Evolutionary conservation across 805 yeast genomes (phyloP), one percentile per base, ranked within the genome.

Genomic region (Metschnikowia matae): DNA sequence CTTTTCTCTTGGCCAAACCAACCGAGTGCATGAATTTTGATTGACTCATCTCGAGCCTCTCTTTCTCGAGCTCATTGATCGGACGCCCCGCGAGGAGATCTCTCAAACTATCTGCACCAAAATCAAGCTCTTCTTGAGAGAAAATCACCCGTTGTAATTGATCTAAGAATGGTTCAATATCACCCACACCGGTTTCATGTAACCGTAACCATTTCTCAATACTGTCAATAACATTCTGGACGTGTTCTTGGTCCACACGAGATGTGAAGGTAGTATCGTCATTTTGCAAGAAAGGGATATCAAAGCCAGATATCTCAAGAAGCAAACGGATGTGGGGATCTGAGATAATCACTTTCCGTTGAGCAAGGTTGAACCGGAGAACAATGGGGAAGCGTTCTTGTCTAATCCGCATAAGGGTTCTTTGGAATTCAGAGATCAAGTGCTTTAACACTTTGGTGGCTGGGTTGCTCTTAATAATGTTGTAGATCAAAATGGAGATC

Each of bases 321-420:
- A 83, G 61, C 31, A 80, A 65, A 33, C 88, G 63, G 15, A 80
- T 50, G 46, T 77, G 68, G 2, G 82, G 75, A 48, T 83, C 80
- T 17, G 70, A 71, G 20, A 78, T 69, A 5, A 80, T 55, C 10
- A 65, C 51, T n/a, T 74, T 56, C 15, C 65, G 56, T 21, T 49
- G 49, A 6, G 49, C 49, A 13, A 58, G 51, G 26, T 49, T 56
- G 34, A 54, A 53, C 6, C 54, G 51, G 17, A 58, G 57, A 6
- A 46, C 26, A 13, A 38, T 36, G 6, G 38, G 45, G 7, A 32
- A 3, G 6, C 33, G 48, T 7, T 38, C 44, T 23, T 31, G 21
- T 11, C 18, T 41, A 10, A 21, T 18, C n/a, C 35, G 32, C 6
- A 61, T 61, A 1, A 64, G 55, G 7, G 75, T 58, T 10, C 62